These are phyloP conservation scores for Talaromyces sp. DNA, from an alignment of 2,329 filamentous ascomycete species.

Conservation along the genomic window DNA sequence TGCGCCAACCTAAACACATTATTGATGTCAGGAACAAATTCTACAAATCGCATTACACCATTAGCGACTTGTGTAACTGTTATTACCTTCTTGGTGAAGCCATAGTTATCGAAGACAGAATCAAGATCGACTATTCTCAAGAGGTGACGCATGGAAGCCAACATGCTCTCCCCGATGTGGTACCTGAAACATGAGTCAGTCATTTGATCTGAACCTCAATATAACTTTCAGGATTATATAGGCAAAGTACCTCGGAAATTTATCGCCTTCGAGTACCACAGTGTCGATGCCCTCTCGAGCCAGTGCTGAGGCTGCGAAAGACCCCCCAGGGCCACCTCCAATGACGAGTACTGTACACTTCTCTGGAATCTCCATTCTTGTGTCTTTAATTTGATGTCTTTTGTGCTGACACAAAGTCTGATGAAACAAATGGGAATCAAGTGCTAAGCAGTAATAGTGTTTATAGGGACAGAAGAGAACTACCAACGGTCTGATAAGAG, in stretches of 20 bases:
- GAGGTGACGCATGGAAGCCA: constrained; percentile 35
- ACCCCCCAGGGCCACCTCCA: constrained; percentile 26
- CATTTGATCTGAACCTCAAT: background rate
- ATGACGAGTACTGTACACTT: constrained; percentile 31
- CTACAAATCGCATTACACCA: background rate
- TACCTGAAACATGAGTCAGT: background rate
- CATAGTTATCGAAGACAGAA: background rate
- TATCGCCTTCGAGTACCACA: constrained; percentile 42
- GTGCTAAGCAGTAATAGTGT: background rate
- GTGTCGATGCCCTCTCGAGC: constrained; percentile 42
- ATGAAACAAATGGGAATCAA: background rate
- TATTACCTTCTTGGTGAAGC: background rate
- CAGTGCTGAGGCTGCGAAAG: constrained; percentile 39
- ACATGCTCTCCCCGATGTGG: constrained; percentile 29
- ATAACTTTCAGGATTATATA: background rate
- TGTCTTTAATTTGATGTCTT: background rate
- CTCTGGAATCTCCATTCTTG: constrained; percentile 17
- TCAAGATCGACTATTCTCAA: constrained; percentile 14
- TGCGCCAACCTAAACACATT: background rate
- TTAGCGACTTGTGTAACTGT: background rate
- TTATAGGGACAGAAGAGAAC: background rate
- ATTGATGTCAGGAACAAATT: background rate
- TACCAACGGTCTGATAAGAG: background rate
- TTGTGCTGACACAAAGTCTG: background rate
- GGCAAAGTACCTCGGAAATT: constrained; percentile 31